These are phyloP conservation scores for Sedum album DNA, from an alignment of 164 flowering plant genomes.

Conservation along the genomic window DNA sequence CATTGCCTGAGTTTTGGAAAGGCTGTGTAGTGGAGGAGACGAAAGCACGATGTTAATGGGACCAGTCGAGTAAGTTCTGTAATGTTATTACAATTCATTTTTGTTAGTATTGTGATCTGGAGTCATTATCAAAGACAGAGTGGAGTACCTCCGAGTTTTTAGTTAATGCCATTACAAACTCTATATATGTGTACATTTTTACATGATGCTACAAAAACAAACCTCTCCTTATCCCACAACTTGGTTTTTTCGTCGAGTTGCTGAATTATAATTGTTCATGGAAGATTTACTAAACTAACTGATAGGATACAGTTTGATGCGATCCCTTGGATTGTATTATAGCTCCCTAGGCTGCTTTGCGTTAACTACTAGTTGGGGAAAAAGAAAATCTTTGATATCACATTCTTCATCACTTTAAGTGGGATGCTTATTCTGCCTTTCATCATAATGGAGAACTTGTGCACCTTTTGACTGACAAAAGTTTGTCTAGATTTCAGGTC, in stretches of 20 bases:
- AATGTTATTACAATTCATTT: not conserved
- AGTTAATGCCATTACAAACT: not conserved
- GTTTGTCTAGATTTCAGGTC: not conserved
- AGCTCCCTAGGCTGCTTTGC: not conserved
- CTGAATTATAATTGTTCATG: not conserved
- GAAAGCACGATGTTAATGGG: not conserved
- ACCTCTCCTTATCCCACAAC: not conserved
- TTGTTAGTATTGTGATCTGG: not conserved
- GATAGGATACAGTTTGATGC: conserved; percentile 2
- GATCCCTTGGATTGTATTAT: not conserved
- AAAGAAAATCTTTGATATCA: not conserved
- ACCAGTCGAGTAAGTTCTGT: not conserved
- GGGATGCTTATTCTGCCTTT: not conserved
- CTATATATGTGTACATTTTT: not conserved
- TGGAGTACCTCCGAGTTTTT: not conserved
- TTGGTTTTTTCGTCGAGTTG: not conserved
- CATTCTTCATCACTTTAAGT: not conserved
- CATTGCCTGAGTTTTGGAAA: not conserved
- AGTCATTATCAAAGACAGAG: not conserved
- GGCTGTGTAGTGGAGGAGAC: not conserved
- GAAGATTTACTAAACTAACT: not conserved
- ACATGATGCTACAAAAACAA: not conserved
- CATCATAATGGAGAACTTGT: not conserved
- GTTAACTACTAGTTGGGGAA: not conserved
- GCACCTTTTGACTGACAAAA: not conserved